These are phyloP conservation scores for Trichothecium sympodiale DNA, from an alignment of 2,329 filamentous ascomycete species.

Conservation along the genomic window DNA sequence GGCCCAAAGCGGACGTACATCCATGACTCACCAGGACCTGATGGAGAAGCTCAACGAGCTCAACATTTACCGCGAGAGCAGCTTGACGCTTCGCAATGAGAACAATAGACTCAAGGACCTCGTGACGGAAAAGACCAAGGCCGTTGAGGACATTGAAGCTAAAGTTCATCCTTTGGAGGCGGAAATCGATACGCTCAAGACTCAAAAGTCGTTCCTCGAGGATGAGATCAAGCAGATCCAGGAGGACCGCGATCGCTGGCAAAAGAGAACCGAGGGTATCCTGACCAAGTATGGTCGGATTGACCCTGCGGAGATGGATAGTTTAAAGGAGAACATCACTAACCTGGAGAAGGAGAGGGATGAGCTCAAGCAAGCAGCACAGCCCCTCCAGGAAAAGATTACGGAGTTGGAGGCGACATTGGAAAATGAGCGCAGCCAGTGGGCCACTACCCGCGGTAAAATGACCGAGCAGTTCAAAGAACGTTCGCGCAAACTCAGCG, in stretches of 20 bases:
- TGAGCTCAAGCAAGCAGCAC: slow-evolving; percentile 35
- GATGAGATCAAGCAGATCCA: slow-evolving; percentile 83
- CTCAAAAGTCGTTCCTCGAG: slow-evolving; percentile 67
- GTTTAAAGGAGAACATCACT: slow-evolving; percentile 68
- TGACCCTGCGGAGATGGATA: slow-evolving; percentile 85
- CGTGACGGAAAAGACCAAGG: slow-evolving; percentile 61
- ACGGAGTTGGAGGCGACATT: slow-evolving; percentile 38
- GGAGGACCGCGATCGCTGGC: slow-evolving; percentile 87
- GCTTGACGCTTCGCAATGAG: slow-evolving; percentile 79
- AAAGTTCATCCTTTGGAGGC: slow-evolving; percentile 75
- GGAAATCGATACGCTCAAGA: slow-evolving; percentile 72
- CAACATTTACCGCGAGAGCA: slow-evolving; percentile 92
- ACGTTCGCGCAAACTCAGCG: slow-evolving; percentile 40
- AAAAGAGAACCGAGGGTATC: slow-evolving; percentile 91
- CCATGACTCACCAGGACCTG: slow-evolving; percentile 75
- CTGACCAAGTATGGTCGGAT: slow-evolving; percentile 92
- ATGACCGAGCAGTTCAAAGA: slow-evolving; percentile 55
- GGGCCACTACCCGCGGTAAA: slow-evolving; percentile 39
- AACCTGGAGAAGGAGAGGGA: slow-evolving; percentile 56
- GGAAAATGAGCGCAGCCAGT: slow-evolving; percentile 43
- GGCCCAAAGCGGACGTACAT: slow-evolving; percentile 60
- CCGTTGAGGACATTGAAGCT: slow-evolving; percentile 61
- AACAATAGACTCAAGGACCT: slow-evolving; percentile 67
- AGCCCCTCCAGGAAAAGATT: slow-evolving; percentile 42
- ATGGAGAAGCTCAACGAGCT: slow-evolving; percentile 93